These are phyloP conservation scores for Lepidopterella palustris DNA, from an alignment of 495 filamentous ascomycete species.

Conservation along the genomic window DNA sequence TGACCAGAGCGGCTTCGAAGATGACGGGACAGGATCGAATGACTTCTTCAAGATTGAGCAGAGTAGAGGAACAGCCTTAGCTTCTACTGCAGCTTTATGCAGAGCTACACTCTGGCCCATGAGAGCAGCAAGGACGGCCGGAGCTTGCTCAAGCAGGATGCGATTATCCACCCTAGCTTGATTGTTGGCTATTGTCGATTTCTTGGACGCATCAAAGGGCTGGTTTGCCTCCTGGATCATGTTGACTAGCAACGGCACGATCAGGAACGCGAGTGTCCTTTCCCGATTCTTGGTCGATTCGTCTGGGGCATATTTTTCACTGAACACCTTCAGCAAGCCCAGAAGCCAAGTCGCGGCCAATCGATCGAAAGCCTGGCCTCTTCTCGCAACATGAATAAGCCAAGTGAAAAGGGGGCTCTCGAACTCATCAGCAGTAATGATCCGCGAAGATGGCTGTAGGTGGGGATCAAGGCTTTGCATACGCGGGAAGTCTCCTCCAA, in stretches of 20 bases:
- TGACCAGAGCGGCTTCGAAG: constrained; percentile 36
- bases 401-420: constrained; percentile 78
- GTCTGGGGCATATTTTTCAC: constrained; percentile 21
- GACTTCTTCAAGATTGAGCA: constrained; percentile 72
- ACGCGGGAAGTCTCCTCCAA: constrained; percentile 2
- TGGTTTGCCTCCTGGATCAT: constrained; percentile 30
- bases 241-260: constrained; percentile 37
- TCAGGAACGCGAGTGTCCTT: constrained; percentile 31
- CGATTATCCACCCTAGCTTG: constrained; percentile 35
- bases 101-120: constrained; percentile 68
- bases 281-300: constrained; percentile 29
- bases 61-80: constrained; percentile 62
- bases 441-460: constrained; percentile 20
- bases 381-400: constrained; percentile 66
- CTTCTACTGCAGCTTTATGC: constrained; percentile 78
- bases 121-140: constrained; percentile 67
- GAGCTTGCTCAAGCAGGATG: constrained; percentile 52
- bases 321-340: constrained; percentile 21
- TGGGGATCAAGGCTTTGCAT: constrained; percentile 36
- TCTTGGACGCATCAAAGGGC: constrained; percentile 4
- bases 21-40: constrained; percentile 45
- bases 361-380: constrained; percentile 55
- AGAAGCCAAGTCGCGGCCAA: constrained; percentile 76
- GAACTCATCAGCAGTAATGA: constrained; percentile 49
- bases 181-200: background rate